Conservation (phyloP, 768 basidiomycete species). For the Russula ochroleuca region DNA sequence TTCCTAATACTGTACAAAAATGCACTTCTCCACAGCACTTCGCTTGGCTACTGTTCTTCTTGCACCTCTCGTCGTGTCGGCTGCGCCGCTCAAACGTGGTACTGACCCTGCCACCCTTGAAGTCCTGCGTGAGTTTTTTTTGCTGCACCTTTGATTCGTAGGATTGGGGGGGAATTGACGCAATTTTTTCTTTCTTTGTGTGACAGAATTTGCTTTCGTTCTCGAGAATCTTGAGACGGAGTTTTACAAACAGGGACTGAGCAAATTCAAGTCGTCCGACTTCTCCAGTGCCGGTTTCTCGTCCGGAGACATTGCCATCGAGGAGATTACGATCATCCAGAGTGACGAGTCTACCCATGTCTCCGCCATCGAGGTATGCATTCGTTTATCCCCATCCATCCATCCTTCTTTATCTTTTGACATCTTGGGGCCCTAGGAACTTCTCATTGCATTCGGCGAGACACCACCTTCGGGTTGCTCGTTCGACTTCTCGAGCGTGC, state of each 20-base stretch:
- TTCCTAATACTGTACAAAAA: constrained; percentile 36
- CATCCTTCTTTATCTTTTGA: background rate
- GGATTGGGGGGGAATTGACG: background rate
- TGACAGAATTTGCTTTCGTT: constrained; percentile 66
- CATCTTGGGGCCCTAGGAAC: constrained; percentile 34
- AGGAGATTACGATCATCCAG: constrained; percentile 59
- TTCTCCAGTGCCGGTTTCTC: constrained; percentile 64
- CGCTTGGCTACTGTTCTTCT: constrained; percentile 41
- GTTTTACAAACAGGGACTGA: constrained; percentile 64
- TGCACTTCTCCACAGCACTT: constrained; percentile 43
- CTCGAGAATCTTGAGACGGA: constrained; percentile 67
- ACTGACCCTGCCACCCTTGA: constrained; percentile 39
- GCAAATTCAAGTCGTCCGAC: constrained; percentile 59
- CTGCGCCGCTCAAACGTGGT: constrained; percentile 45
- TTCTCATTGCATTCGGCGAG: constrained; percentile 52
- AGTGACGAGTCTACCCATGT: constrained; percentile 61
- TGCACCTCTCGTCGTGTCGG: constrained; percentile 44
- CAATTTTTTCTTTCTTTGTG: background rate
- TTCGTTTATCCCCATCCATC: background rate
- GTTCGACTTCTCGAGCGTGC: constrained; percentile 62
- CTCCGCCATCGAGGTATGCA: constrained; percentile 46
- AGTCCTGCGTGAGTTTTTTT: constrained; percentile 49
- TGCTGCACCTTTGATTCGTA: constrained; percentile 7
- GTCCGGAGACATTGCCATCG: constrained; percentile 48
- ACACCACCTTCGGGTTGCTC: constrained; percentile 52